Evolutionary conservation across 2,329 filamentous ascomycete species (phyloP), one percentile per base, ranked within the genome.

Genomic region (Alternaria metachromatica): DNA sequence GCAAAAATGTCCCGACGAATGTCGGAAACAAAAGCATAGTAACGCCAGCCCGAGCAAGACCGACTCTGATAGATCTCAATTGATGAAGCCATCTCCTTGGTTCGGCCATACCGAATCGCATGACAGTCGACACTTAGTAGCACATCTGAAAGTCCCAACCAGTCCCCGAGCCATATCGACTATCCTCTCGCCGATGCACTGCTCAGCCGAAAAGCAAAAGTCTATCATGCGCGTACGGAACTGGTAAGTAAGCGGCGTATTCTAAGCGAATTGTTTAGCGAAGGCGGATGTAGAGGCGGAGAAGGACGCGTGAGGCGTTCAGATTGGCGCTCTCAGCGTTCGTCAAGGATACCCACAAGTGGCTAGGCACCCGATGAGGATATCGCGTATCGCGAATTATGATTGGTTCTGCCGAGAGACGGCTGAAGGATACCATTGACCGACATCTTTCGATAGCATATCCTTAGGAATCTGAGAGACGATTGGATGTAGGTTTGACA

Each of bases 321-420:
- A 60, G 26, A 44, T 67, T 60, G 67, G 65, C 66, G 68, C 66
- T 62, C 57, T 69, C 58, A 68, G 60, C 58, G 54, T 72, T 79
- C 78, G 78, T 76, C 68, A 76, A 78, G 58, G 45, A 58, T 67
- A 56, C 53, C 76, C 68, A 25, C 13, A 69, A 71, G 37, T 15
- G 65, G 74, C 54, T 71, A 77, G 75, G 65, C 56, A 60, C 68
- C 59, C 66, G 56, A 68, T 43, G 6, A 33, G 23, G 37, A 61
- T 55, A 44, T 78, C 73, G 72, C 67, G 60, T 75, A 72, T 55
- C 46, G 46, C 15, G 25, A 13, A 15, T 41, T 26, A 53, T 75
- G 63, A 78, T 78, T 78, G 76, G 77, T 53, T 60, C 58, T 58
- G n/a, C 46, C 18, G 50, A 50, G 23, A 45, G 53, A 53, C 18